Evolutionary conservation across 495 filamentous ascomycete species (phyloP).

Genomic region (Trichodelitschia bisporula): DNA sequence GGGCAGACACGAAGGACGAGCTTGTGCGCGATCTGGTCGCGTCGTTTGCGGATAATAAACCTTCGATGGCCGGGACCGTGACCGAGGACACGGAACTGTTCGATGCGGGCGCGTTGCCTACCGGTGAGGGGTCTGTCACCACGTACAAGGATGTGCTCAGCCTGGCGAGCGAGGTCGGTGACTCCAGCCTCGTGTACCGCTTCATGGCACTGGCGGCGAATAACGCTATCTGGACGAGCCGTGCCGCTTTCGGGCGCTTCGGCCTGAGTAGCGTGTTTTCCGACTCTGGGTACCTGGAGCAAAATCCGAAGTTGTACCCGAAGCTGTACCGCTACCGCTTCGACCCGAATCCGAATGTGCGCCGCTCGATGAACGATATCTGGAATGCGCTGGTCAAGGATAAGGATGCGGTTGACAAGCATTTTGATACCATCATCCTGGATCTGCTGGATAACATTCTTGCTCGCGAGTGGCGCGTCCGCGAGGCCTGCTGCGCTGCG

Average conservation of each 20-base stretch:
- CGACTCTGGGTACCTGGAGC: slow-evolving; percentile 36
- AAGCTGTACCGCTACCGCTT: slow-evolving; percentile 88
- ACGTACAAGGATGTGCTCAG: slow-evolving; percentile 93
- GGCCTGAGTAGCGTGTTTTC: slow-evolving; percentile 80
- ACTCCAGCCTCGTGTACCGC: slow-evolving; percentile 80
- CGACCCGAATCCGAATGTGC: slow-evolving; percentile 80
- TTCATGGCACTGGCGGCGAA: slow-evolving; percentile 93
- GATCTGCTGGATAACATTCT: slow-evolving; percentile 69
- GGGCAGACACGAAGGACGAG: slow-evolving; percentile 50
- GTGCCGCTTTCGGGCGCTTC: slow-evolving; percentile 83
- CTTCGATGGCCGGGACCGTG: slow-evolving; percentile 50
- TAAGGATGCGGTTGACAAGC: slow-evolving; percentile 39
- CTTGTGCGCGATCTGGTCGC: slow-evolving; percentile 67
- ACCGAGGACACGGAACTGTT: slow-evolving; percentile 78
- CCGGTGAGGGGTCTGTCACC: slow-evolving; percentile 66
- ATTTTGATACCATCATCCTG: slow-evolving; percentile 68
- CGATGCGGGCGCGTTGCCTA: slow-evolving; percentile 77
- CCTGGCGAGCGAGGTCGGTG: slow-evolving; percentile 77
- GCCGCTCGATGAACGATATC: slow-evolving; percentile 87
- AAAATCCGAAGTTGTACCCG: slow-evolving; percentile 81
- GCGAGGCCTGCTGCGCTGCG: slow-evolving; percentile 77
- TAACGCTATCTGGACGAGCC: slow-evolving; percentile 83
- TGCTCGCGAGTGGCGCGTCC: slow-evolving; percentile 74
- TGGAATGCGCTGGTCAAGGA: slow-evolving; percentile 87
- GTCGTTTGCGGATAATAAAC: slow-evolving; percentile 45